Evolutionary conservation across 2,329 filamentous ascomycete species (phyloP).

Genomic region (Penicillium expansum): DNA sequence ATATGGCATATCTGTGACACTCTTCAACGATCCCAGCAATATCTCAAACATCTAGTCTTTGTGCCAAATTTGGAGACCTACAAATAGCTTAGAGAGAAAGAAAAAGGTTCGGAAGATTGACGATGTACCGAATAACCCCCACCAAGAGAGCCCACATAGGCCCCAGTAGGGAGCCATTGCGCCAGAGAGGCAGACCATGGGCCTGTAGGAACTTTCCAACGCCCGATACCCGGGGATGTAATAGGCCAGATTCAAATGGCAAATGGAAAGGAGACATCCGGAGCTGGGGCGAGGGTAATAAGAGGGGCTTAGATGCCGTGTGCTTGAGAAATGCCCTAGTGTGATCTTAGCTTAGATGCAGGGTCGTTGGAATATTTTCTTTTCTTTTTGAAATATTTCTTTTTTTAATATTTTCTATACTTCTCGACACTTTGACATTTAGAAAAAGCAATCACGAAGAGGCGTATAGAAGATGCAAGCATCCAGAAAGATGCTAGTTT

Average conservation of each 20-base stretch:
- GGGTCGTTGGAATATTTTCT: background rate
- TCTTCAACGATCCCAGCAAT: background rate
- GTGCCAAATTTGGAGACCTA: constrained; percentile 21
- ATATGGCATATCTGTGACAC: background rate
- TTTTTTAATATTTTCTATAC: background rate
- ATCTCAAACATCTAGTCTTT: constrained; percentile 16
- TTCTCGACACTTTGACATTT: background rate
- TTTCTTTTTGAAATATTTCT: background rate
- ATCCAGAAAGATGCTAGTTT: background rate
- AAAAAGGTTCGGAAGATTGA: background rate
- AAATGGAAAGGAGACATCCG: constrained; percentile 4
- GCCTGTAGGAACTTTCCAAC: background rate
- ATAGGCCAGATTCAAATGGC: constrained; percentile 12
- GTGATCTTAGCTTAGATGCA: background rate
- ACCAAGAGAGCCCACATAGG: background rate
- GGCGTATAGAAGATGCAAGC: background rate
- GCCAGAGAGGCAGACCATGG: constrained; percentile 6
- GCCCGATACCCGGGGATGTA: constrained; percentile 14
- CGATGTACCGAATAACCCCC: background rate
- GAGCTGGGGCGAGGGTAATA: background rate
- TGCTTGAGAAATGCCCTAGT: background rate
- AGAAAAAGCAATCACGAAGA: constrained; percentile 4
- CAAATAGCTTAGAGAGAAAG: constrained; percentile 1
- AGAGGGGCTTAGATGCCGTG: background rate
- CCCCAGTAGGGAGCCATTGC: background rate